Evolutionary conservation across 2,329 filamentous ascomycete genomes (phyloP).

Genomic region (Talaromyces sp.): DNA sequence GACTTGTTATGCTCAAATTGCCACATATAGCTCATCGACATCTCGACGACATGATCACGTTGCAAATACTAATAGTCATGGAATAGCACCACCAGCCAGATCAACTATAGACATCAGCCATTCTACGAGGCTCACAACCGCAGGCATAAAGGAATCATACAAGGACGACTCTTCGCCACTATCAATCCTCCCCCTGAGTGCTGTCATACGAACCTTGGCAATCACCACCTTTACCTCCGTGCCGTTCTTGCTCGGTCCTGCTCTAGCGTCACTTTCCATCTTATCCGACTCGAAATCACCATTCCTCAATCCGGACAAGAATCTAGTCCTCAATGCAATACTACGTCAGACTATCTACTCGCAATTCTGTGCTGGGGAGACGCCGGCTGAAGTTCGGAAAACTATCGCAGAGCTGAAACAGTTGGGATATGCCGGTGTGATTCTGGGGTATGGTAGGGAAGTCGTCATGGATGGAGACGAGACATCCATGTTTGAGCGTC

Average conservation of each 20-base stretch:
- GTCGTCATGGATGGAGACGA: slow-evolving; percentile 62
- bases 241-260: slow-evolving; percentile 60
- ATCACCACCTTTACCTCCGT: slow-evolving; percentile 20
- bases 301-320: slow-evolving; percentile 70
- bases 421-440: slow-evolving; percentile 78
- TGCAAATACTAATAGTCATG: not conserved
- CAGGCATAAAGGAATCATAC: not conserved
- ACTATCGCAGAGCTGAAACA: slow-evolving; percentile 65
- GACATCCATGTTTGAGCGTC: slow-evolving; percentile 15
- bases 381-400: slow-evolving; percentile 60
- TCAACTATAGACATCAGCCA: not conserved
- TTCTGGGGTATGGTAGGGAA: slow-evolving; percentile 79
- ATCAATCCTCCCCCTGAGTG: slow-evolving; percentile 19
- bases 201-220: slow-evolving; percentile 17
- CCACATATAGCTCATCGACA: not conserved
- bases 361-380: slow-evolving; percentile 87
- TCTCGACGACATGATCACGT: not conserved
- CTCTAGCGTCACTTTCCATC: slow-evolving; percentile 62
- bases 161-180: slow-evolving; percentile 1
- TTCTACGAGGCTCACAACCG: not conserved
- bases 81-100: not conserved
- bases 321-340: slow-evolving; percentile 65
- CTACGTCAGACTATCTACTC: slow-evolving; percentile 83
- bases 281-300: slow-evolving; percentile 67
- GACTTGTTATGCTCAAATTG: not conserved